These are phyloP conservation scores for Globisporangium polare DNA, from an alignment of 352 stramenopile species.

Conservation along the genomic window DNA sequence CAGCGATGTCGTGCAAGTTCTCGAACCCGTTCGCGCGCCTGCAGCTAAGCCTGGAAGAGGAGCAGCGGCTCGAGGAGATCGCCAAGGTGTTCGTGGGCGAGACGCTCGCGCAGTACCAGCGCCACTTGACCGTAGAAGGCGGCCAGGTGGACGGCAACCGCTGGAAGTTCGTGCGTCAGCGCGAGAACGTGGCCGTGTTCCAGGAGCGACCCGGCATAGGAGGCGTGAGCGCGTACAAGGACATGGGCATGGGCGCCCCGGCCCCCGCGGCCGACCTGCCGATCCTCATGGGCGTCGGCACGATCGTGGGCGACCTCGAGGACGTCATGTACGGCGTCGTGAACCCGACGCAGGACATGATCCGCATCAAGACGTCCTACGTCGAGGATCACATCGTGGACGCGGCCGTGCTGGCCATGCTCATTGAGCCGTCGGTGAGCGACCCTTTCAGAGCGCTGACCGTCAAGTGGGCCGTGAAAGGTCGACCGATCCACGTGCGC, in stretches of 20 bases:
- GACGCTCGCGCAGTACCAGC: slow-evolving; percentile 17
- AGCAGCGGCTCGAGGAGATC: slow-evolving; percentile 13
- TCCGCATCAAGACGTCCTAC: slow-evolving; percentile 37
- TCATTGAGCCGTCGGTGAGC: slow-evolving; percentile 13
- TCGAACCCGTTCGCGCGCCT: slow-evolving; percentile 13
- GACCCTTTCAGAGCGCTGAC: slow-evolving; percentile 10
- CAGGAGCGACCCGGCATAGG: slow-evolving; percentile 11
- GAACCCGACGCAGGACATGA: slow-evolving; percentile 28
- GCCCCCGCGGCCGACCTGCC: slow-evolving; percentile 11
- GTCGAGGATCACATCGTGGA: slow-evolving; percentile 22
- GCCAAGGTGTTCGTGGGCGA: slow-evolving; percentile 13
- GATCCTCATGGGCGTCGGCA: slow-evolving; percentile 21
- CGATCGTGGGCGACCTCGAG: slow-evolving; percentile 36
- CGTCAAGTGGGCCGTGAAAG: slow-evolving; percentile 63
- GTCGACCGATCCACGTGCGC: slow-evolving; percentile 29
- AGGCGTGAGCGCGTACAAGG: slow-evolving; percentile 3
- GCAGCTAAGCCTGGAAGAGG: slow-evolving; percentile 9
- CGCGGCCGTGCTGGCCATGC: slow-evolving; percentile 9
- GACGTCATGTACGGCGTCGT: slow-evolving; percentile 44
- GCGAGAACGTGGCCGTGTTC: slow-evolving; percentile 16
- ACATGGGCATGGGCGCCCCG: slow-evolving; percentile 12
- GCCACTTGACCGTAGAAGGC: slow-evolving; percentile 4
- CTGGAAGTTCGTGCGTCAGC: slow-evolving; percentile 16
- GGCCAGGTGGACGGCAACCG: slow-evolving; percentile 7
- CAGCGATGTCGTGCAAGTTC: slow-evolving; percentile 11